A percentile compares a stretch with the other conserved stretches of the same genome.
phyloP scores from a whole-genome alignment of 2,329 filamentous ascomycete genomes.

The Sarocladium kiliense region DNA sequence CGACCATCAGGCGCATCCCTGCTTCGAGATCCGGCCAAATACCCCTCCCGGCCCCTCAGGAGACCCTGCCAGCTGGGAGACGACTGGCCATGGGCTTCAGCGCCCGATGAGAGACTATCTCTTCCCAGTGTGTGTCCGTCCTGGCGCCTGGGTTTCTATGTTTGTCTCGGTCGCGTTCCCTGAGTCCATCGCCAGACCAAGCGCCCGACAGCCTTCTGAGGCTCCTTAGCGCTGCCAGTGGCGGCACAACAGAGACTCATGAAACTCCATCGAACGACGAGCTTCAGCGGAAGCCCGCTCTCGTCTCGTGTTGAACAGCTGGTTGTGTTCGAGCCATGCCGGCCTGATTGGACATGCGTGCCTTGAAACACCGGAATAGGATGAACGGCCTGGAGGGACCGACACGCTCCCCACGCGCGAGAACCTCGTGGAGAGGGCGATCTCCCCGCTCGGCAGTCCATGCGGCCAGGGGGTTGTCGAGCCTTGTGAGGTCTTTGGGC shows the following conservation, averaged over 20 bases:
- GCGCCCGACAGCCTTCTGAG: background rate
- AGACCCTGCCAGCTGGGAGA: background rate
- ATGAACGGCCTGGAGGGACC: background rate
- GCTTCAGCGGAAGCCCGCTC: background rate
- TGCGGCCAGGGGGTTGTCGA: background rate
- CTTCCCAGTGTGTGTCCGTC: background rate
- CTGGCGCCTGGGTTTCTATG: background rate
- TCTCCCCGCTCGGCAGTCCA: background rate
- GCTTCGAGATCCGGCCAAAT: constrained; percentile 2
- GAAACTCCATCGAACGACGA: constrained; percentile 4
- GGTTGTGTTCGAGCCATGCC: background rate
- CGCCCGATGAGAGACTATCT: background rate
- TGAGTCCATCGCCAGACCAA: background rate
- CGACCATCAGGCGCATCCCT: background rate
- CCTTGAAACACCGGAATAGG: background rate
- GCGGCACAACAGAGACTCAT: background rate
- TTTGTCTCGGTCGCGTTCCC: background rate
- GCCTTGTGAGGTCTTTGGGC: background rate
- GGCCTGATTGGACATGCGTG: background rate
- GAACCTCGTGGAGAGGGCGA: background rate
- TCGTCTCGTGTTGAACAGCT: constrained; percentile 2
- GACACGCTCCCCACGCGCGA: background rate
- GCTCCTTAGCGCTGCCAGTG: background rate
- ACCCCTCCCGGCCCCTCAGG: constrained; percentile 4
- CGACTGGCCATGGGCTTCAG: background rate